Evolutionary conservation across 805 yeast species (phyloP), one percentile per base, ranked within the genome.

Genomic region (Starmerella sirachaensis): DNA sequence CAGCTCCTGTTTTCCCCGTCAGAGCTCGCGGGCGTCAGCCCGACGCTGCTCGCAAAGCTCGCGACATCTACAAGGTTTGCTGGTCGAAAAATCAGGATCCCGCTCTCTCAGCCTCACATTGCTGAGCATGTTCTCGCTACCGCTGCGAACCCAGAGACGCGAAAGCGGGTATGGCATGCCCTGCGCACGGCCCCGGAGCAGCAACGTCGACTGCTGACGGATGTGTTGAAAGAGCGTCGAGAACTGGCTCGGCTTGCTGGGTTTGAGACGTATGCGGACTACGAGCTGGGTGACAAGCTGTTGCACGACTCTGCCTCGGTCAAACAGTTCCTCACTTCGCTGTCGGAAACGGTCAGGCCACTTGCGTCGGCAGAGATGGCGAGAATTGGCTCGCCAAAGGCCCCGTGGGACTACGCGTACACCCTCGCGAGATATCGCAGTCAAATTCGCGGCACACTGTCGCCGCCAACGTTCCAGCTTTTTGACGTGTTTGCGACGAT

Each of bases 341-440:
- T 86, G 37, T 71, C 78, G 9, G 55, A 57, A 3, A 65, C 65
- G 45, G 69, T 67, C 37, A 66, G 54, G 40, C 72, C 67, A 0
- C 69, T 69, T 14, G 81, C 91, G 0, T 56, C 65, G 5, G 50
- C 59, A 5, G 96, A 88, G 57, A 51, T 85, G 9, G 66, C 70
- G 19, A 54, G 60, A 9, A 32, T 63, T 31, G 58, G 59, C 7
- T 56, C 58, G 10, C 41, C 38, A 3, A 13, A 17, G 3, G 31
- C 46, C 42, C 95, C 95, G 1, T 91, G 97, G 97, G 97, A 91
- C 57, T 69, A 94, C 43, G 94, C 85, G 46, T 86, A 70, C 52
- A 68, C 61, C 43, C 53, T 65, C 9, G 46, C 64, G n/a, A 50
- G 61, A 37, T 48, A 48, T 31, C 34, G 51, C 50, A 13, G 42